Conservation (phyloP, 73 alveolate genomes). For the Stentor coeruleus region DNA sequence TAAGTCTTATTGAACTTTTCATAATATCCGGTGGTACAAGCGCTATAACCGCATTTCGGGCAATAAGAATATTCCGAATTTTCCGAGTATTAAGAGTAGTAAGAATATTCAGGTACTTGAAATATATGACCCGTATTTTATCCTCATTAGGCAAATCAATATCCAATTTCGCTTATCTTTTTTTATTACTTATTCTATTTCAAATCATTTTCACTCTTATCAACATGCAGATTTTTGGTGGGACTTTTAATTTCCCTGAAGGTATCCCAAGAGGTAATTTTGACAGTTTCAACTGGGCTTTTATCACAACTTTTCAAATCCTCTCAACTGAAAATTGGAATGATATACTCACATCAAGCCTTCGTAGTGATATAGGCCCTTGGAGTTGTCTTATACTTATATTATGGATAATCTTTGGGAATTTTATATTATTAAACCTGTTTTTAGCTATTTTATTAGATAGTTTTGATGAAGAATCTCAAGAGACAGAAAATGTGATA, state of each 20-base stretch:
- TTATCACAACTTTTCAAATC: slow-evolving; percentile 85
- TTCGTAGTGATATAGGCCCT: slow-evolving; percentile 35
- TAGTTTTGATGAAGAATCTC: slow-evolving; percentile 45
- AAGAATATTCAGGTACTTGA: slow-evolving; percentile 80
- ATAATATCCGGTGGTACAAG: slow-evolving; percentile 67
- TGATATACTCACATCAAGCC: slow-evolving; percentile 44
- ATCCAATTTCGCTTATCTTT: slow-evolving; percentile 36
- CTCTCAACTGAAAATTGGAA: slow-evolving; percentile 95
- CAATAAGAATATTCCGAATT: slow-evolving; percentile 93
- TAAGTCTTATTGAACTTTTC: slow-evolving; percentile 70
- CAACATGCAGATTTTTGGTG: slow-evolving; percentile 94
- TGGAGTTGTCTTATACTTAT: slow-evolving; percentile 67
- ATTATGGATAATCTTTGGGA: slow-evolving; percentile 94
- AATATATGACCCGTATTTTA: slow-evolving; percentile 76
- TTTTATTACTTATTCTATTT: slow-evolving; percentile 78
- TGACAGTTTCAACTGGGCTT: slow-evolving; percentile 81
- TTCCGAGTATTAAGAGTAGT: slow-evolving; percentile 91
- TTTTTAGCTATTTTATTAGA: slow-evolving; percentile 91
- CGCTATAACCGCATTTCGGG: slow-evolving; percentile 63
- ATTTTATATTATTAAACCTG: slow-evolving; percentile 85
- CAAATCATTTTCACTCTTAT: slow-evolving; percentile 83
- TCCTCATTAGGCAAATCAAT: slow-evolving; percentile 52
- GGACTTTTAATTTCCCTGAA: slow-evolving; percentile 57
- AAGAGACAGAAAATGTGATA: slow-evolving; percentile 15
- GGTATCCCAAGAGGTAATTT: slow-evolving; percentile 55